phyloP scores from a whole-genome alignment of 306 rosid species.

The Cucurbita moschata region DNA sequence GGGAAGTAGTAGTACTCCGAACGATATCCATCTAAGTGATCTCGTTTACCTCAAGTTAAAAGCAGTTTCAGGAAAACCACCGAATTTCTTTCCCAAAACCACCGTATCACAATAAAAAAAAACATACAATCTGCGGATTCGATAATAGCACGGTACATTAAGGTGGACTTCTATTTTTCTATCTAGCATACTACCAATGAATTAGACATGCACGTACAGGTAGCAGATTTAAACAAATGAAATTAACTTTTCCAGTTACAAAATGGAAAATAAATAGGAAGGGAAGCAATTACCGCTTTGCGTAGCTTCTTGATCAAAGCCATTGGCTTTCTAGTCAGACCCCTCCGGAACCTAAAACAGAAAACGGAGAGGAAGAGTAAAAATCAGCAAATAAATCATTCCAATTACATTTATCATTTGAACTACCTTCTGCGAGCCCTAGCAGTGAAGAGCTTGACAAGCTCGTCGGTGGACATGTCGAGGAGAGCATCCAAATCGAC shows the following conservation, averaged over 20 bases:
- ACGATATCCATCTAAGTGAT: not conserved
- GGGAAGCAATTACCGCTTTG: not conserved
- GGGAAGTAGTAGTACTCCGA: not conserved
- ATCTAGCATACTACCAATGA: not conserved
- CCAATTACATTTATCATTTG: too few species aligned
- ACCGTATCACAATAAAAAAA: too few species aligned
- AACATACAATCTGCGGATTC: too few species aligned
- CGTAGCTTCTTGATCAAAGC: too few species aligned
- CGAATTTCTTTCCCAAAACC: not conserved
- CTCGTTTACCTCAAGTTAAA: not conserved
- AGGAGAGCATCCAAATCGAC: conserved; percentile 67
- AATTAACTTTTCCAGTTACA: not conserved
- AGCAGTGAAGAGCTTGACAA: conserved; percentile 68
- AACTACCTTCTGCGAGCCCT: conserved; percentile 30
- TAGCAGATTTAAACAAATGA: not conserved
- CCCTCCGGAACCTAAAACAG: too few species aligned
- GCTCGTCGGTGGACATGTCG: conserved; percentile 76
- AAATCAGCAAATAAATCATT: too few species aligned
- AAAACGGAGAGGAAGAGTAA: too few species aligned
- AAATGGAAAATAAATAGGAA: not conserved
- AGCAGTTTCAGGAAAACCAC: not conserved
- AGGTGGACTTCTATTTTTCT: not conserved
- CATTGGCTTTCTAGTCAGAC: too few species aligned
- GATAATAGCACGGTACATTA: not conserved
- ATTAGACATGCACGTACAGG: not conserved